Evolutionary conservation across 768 basidiomycete genomes (phyloP), one percentile per base, ranked within the genome.

Genomic region (Ramaria sp.): DNA sequence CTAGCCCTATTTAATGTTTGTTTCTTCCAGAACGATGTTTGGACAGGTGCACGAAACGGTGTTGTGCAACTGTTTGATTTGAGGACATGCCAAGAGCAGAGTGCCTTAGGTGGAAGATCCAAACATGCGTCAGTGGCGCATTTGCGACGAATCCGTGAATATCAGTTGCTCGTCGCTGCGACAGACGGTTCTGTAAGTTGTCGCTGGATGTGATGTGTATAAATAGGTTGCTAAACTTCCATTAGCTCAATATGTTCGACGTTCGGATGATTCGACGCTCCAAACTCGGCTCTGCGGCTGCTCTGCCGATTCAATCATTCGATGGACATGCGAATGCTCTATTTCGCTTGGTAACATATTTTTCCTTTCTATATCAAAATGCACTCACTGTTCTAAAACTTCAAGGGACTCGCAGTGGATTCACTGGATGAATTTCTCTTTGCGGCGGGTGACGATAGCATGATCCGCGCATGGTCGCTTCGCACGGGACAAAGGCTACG

Each of bases 391-490:
- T 27, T 27, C 27, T 27, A 2, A 27, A 27, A 27, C 48, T 47
- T 27, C 1, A 62, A 89, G 87, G 86, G 86, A 5, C 72, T 87
- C 6, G 70, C 78, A 1, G 63, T 80, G 17, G 85, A 88, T 60
- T 77, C 80, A 0, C 59, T 66, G 7, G 73, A 83, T 49, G 71
- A 78, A 30, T 77, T 83, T 51, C 63, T 91, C 17, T 86, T 86
- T 58, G 82, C 83, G 9, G 83, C 83, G 0, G 86, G 86, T 10
- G 76, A 81, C 59, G 87, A 91, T 66, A 60, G 69, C 43, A 74
- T 73, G 33, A 75, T 89, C 58, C 79, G 84, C 22, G 77, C 76
- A 2, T 90, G 88, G 88, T 85, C 84, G 11, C 66, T 89, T 9
- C 73, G 67, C 15, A 78, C 75, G 7, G 86, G 85, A 12, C 31